Evolutionary conservation across 2,329 filamentous ascomycete genomes (phyloP).

Genomic region (Talaromyces funiculosus): DNA sequence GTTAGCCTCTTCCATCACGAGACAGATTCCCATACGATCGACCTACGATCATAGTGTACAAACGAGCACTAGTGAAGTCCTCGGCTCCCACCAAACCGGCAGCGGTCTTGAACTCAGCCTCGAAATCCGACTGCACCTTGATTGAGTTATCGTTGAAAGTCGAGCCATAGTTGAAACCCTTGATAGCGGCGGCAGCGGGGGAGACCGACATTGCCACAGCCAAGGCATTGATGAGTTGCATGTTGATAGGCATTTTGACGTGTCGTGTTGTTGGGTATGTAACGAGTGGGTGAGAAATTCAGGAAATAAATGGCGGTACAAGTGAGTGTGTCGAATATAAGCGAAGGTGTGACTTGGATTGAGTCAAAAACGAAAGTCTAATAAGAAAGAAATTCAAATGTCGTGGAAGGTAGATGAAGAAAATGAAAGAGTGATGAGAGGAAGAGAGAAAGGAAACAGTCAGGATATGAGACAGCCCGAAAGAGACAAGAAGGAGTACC

Average conservation of each 20-base stretch:
- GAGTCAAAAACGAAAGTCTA: conserved; percentile 2
- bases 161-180: conserved; percentile 47
- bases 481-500: background rate
- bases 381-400: background rate
- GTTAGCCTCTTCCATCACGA: background rate
- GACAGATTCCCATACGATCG: background rate
- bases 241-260: conserved; percentile 20
- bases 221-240: conserved; percentile 30
- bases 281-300: conserved; percentile 8
- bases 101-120: conserved; percentile 42
- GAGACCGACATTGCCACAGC: conserved; percentile 31
- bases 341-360: conserved; percentile 6
- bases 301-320: conserved; percentile 8
- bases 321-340: conserved; percentile 11
- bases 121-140: conserved; percentile 40
- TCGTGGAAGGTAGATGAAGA: background rate
- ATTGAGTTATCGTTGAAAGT: conserved; percentile 36
- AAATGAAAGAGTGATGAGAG: background rate
- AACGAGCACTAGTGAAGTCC: conserved; percentile 44
- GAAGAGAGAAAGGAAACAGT: background rate
- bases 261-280: background rate
- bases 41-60: conserved; percentile 59
- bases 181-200: conserved; percentile 31
- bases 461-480: background rate
- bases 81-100: conserved; percentile 37